These are phyloP conservation scores for Chalciporus piperatus DNA, from an alignment of 768 basidiomycete genomes.

Conservation along the genomic window DNA sequence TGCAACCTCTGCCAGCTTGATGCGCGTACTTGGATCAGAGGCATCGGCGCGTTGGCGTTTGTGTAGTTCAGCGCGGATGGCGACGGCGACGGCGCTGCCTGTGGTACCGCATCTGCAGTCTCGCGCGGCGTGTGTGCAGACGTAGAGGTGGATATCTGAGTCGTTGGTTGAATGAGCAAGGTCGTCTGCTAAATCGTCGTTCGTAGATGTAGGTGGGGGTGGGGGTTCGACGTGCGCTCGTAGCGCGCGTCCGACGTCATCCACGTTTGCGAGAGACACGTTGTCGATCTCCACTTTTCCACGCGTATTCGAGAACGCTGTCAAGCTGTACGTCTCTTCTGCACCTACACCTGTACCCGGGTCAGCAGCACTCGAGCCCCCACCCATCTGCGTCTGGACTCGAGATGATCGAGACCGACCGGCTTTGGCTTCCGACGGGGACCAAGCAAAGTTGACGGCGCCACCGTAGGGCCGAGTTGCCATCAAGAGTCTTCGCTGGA, in stretches of 20 bases:
- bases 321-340: constrained; percentile 35
- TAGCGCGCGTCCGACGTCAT: constrained; percentile 40
- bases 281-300: constrained; percentile 50
- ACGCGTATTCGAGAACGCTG: constrained; percentile 49
- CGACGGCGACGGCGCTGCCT: constrained; percentile 54
- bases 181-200: not conserved
- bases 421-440: constrained; percentile 25
- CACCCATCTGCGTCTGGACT: not conserved
- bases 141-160: constrained; percentile 48
- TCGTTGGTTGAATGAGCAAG: not conserved
- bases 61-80: constrained; percentile 52
- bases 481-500: constrained; percentile 51
- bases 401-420: not conserved
- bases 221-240: constrained; percentile 32
- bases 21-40: constrained; percentile 31
- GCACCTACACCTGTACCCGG: constrained; percentile 3
- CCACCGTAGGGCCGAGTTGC: constrained; percentile 47
- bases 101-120: constrained; percentile 78
- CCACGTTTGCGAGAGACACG: constrained; percentile 48
- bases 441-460: constrained; percentile 62
- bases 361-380: too few species aligned
- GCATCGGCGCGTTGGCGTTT: constrained; percentile 32
- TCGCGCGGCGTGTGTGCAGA: constrained; percentile 76
- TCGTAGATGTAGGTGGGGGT: constrained; percentile 10
- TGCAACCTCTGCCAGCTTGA: constrained; percentile 58